Conservation (phyloP, 2,329 filamentous ascomycete genomes). For the Aspergillus fijiensis region DNA sequence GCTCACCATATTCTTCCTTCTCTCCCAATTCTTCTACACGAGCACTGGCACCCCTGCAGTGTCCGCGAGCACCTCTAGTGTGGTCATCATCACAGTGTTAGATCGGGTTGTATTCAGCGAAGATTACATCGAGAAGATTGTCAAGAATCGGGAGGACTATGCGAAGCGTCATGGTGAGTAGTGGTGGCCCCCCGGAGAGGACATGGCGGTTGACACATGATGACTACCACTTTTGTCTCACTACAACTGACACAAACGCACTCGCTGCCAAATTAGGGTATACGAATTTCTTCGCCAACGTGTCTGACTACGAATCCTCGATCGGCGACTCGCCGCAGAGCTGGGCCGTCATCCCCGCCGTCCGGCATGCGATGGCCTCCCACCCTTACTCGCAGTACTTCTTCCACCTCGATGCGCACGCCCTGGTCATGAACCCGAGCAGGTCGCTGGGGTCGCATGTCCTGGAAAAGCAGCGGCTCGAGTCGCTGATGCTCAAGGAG, state of each 20-base stretch:
- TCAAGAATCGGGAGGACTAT: constrained; percentile 80
- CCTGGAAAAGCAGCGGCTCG: constrained; percentile 65
- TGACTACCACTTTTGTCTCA: background rate
- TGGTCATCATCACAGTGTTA: constrained; percentile 82
- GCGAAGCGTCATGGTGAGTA: constrained; percentile 76
- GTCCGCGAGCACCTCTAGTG: constrained; percentile 44
- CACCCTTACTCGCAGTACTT: constrained; percentile 76
- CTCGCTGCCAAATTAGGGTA: constrained; percentile 62
- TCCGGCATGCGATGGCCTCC: constrained; percentile 82
- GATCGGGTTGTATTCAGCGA: constrained; percentile 65
- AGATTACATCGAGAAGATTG: constrained; percentile 70
- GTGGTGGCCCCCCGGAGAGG: constrained; percentile 20
- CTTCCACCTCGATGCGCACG: constrained; percentile 82
- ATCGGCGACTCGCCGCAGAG: constrained; percentile 44
- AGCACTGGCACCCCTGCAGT: constrained; percentile 27
- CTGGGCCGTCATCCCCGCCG: constrained; percentile 72
- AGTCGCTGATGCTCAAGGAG: constrained; percentile 79
- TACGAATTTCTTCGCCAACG: constrained; percentile 74
- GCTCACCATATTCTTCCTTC: constrained; percentile 60
- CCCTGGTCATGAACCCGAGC: constrained; percentile 82
- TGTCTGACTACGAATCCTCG: constrained; percentile 65
- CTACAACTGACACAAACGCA: background rate
- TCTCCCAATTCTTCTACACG: constrained; percentile 47
- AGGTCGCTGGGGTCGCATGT: constrained; percentile 70
- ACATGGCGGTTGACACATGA: background rate